Evolutionary conservation across 768 basidiomycete genomes (phyloP), one percentile per base, ranked within the genome.

Genomic region (Macrolepiota albuminosa): DNA sequence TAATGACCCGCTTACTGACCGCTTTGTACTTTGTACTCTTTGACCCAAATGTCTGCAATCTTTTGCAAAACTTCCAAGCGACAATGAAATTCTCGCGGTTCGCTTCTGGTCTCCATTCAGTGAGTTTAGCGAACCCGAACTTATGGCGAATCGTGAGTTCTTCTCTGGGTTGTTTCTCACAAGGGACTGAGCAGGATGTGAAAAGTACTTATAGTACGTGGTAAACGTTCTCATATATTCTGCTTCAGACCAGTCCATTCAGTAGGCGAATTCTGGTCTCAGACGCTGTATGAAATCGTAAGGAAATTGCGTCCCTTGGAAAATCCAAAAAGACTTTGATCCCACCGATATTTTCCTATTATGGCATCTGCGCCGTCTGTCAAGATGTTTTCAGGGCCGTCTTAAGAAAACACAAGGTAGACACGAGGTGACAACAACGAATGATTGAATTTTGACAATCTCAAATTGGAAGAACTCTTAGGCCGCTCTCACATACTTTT

Each of bases 391-490:
- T 42, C 47, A 60, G 47, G 53, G 54, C 14, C 26, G 48, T 51
- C 57, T n/a, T n/a, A 34, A 45, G 42, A 29, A 45, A 54, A 68
- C 70, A 69, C 65, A 70, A 68, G 69, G 68, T 63, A 45, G 61
- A 63, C 65, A 68, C 63, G 68, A 72, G 66, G 73, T 73, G 71
- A 71, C 67, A 69, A 64, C 70, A 72, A 64, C 61, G 61, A 64
- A 63, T 56, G 59, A 65, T 64, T 58, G 53, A 33, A 66, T 39
- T 69, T 63, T 50, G 56, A 66, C 67, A 65, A 60, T 48, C 70
- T 68, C 61, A 51, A 62, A 66, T 63, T 56, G 69, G 67, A 66
- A 68, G 56, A 60, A 46, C 50, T 45, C 53, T 47, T 45, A 46
- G 60, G 43, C 54, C 52, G 48, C 52, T 54, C 58, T 26, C 57